Evolutionary conservation across 805 yeast genomes (phyloP), one percentile per base, ranked within the genome.

Genomic region (Wickerhamomyces chaumierensis): DNA sequence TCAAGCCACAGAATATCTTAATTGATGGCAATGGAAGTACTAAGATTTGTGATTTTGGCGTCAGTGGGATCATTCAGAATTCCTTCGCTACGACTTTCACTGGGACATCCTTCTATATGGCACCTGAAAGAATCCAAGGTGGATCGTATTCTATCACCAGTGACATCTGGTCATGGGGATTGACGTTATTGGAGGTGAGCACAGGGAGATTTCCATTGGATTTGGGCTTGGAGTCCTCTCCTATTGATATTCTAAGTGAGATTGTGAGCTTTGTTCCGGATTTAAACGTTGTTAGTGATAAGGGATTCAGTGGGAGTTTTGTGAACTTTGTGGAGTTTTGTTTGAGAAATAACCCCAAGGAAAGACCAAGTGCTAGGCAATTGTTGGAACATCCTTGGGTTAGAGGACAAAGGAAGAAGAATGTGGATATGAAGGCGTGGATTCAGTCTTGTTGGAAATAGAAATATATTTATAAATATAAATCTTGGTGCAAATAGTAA

Each of bases 51-150:
- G 98, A 92, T 62, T 92, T 92, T 63, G 98, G 98, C 17, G 98
- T 92, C 20, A 81, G 94, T 54, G 98, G 98, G 11, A 96, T 86
- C 53, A 95, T 92, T 16, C 95, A 90, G 25, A 82, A 92, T 58
- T 86, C 96, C 0, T 65, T 92, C 35, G 97, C 97, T 1, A 85
- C 95, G 1, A 92, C 98, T 0, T 92, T 88, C 55, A 92, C 96
- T 0, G 98, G 98, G 2, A 92, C 98, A 0, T 88, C 95, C 11
- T 90, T 85, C 56, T 92, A 92, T 59, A 92, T 92, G 98, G 97
- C 98, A 0, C 98, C 98, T 0, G 98, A 92, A 59, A 71, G 98
- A 49, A 90, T 92, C 37, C 84, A 84, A 63, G 96, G 96, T 21
- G 90, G 86, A 53, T 92, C 96, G 1, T 92, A 92, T 55, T 81